Evolutionary conservation across 2,329 filamentous ascomycete genomes (phyloP).

Genomic region (Diplocarpon rosae): DNA sequence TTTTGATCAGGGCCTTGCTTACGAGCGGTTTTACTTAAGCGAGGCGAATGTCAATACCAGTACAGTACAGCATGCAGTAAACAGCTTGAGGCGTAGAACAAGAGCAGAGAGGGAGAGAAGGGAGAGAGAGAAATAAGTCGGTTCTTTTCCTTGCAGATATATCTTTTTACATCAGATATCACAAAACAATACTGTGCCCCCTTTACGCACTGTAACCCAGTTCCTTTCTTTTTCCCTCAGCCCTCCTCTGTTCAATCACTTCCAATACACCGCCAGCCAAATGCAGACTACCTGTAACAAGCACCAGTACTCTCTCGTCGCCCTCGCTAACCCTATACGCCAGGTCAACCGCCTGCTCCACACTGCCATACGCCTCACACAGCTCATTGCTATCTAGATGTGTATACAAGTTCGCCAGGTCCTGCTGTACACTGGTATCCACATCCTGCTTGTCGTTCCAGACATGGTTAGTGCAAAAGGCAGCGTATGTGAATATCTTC

Average conservation of each 20-base stretch:
- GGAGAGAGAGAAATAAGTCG: no score
- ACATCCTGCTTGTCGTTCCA: constrained; percentile 33
- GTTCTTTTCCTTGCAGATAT: no score
- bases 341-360: constrained; percentile 54
- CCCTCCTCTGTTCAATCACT: constrained; percentile 36
- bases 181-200: neutral
- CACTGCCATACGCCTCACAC: constrained; percentile 49
- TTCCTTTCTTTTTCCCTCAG: neutral
- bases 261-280: constrained; percentile 70
- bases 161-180: neutral
- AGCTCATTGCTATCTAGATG: constrained; percentile 36
- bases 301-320: constrained; percentile 41
- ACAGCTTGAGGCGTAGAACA: no score
- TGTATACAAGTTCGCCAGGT: constrained; percentile 49
- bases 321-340: constrained; percentile 29
- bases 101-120: no score
- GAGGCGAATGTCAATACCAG: no score
- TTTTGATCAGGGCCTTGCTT: no score
- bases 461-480: constrained; percentile 71
- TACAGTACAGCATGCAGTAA: no score
- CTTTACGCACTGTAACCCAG: neutral
- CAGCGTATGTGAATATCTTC: constrained; percentile 53
- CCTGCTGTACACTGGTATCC: constrained; percentile 54
- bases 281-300: constrained; percentile 79
- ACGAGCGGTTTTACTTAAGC: no score